Evolutionary conservation across 352 stramenopile species (phyloP), one percentile per base, ranked within the genome.

Genomic region (Phytophthora nicotianae): DNA sequence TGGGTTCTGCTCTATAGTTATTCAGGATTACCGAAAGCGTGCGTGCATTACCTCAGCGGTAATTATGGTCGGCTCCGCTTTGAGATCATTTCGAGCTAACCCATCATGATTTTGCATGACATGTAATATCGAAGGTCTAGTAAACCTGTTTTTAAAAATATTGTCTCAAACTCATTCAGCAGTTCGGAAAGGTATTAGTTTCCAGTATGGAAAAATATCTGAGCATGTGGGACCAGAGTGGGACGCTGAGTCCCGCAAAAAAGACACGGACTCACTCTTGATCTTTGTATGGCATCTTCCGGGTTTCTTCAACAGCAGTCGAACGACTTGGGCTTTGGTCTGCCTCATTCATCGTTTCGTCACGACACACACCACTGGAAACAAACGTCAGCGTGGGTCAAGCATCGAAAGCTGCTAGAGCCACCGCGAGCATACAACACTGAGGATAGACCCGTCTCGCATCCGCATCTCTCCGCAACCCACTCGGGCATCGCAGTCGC

Each of bases 291-390:
- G 5, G 20, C n/a, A 3, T 35, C 29, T 35, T 35, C 8, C 5
- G 10, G 7, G 3, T 8, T 68, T 68, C 52, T 68, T 57, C 45
- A 63, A 52, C 35, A 68, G 53, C 60, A 58, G 51, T 26, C 41
- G 45, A 7, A 23, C n/a, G 35, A 4, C 35, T 29, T 16, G 20
- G 13, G 8, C 35, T 29, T 20, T n/a, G 42, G 29, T 10, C n/a
- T 16, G 42, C 38, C 49, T 57, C 45, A 63, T 43, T 50, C 21
- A 48, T 57, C 45, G 19, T 42, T 63, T 57, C 26, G 45, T 54
- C 29, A 33, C 29, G 19, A 38, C 32, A 35, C 26, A 51, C 29
- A 20, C n/a, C 40, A 26, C 23, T 40, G 40, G 16, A 20, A 58
- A 10, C 35, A 21, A 20, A 26, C 32, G 16, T 27, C 24, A 49